Conservation (phyloP, 2,329 filamentous ascomycete species). For the Chaetomium sp. region DNA sequence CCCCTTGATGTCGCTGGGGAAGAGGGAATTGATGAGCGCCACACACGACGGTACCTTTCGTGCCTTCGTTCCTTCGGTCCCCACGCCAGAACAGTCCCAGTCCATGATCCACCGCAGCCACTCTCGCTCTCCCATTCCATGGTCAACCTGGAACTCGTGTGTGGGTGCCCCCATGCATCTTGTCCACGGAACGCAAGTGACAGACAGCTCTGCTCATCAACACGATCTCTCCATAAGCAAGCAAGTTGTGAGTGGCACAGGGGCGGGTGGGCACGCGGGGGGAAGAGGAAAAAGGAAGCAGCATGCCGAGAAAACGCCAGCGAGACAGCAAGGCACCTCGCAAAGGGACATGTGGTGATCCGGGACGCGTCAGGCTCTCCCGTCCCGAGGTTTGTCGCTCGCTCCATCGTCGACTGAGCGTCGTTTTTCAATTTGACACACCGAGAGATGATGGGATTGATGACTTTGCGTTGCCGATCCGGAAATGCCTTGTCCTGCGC, state of each 20-base stretch:
- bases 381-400: not conserved
- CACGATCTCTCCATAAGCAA: too few relatives aligned
- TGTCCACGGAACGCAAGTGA: too few relatives aligned
- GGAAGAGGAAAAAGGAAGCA: not conserved
- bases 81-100: not conserved
- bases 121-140: not conserved
- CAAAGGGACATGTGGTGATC: not conserved
- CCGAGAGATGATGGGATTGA: slow-evolving; percentile 1
- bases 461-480: slow-evolving; percentile 3
- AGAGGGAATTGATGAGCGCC: too few relatives aligned
- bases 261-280: not conserved
- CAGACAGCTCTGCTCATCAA: too few relatives aligned
- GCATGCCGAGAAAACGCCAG: slow-evolving; percentile 1
- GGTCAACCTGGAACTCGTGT: too few relatives aligned
- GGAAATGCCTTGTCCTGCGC: slow-evolving; percentile 1
- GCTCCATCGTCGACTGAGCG: not conserved
- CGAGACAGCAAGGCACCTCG: not conserved
- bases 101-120: not conserved
- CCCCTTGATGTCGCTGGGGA: too few relatives aligned
- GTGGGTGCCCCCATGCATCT: too few relatives aligned
- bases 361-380: not conserved
- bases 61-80: not conserved
- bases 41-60: too few relatives aligned
- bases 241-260: too few relatives aligned
- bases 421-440: not conserved